Base-by-base conservation (phyloP, 352 stramenopile genomes). In the Phytophthora pisi region DNA sequence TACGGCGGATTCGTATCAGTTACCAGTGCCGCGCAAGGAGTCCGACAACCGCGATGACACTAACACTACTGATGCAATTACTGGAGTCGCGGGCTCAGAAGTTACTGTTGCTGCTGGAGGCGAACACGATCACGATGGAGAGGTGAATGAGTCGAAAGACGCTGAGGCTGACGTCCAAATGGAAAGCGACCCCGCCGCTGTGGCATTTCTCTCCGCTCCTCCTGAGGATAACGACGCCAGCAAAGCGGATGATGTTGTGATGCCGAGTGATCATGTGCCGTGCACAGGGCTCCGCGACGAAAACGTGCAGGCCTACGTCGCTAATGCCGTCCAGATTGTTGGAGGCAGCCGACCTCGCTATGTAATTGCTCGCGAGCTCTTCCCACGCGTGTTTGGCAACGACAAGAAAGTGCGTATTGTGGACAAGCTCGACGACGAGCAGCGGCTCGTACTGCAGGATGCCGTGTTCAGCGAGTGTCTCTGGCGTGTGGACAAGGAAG, bases 301-400 rank as follows among this genome's bases (percentile, higher is more conserved):
- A 15, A 86, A 86, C 40, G 79, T 89, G 0, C 74, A 87, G 51
- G 60, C 74, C 11, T 95, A 91, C 42, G 85, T 93, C 6, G 75
- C 72, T 15, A 84, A 76, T 26, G 77, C 84, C 0, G 79, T 91
- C 0, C 87, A 95, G 56, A 60, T 91, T 28, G 84, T 92, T 10
- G 87, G 87, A 20, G 87, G 87, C 6, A 92, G 87, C 56, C 81
- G 87, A 10, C 87, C 87, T 16, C 85, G 84, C 30, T 92, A 95
- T 47, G 85, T 95, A 11, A 92, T 95, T 50, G 87, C 87, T 10
- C 87, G 87, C 15, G 87, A 95, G 51, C 51, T 93, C 3, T 92
- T 90, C 45, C 85, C 85, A 7, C 68, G 80, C 15, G 74, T 83
- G 5, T 93, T 95, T 51, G 57, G 49, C 2, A 78, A 80, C 18